phyloP scores from a whole-genome alignment of 345 rosid genomes.

The Eucalyptus pauciflora region DNA sequence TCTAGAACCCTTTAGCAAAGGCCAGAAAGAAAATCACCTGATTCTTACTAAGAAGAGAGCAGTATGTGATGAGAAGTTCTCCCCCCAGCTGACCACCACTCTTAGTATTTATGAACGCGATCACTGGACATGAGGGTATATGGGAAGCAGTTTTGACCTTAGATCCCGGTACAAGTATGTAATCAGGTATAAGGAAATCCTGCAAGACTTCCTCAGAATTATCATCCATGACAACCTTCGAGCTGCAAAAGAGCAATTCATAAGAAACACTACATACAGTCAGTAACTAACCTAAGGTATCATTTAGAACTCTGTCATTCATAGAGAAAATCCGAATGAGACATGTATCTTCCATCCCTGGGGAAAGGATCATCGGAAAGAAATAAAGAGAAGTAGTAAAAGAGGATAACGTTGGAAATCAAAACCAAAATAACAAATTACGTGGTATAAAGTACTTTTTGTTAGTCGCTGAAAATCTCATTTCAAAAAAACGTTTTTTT shows the following conservation, averaged over 20 bases:
- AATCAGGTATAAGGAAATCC: slow-evolving; percentile 4
- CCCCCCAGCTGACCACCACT: slow-evolving; percentile 78
- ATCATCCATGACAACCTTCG: background rate
- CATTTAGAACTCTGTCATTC: background rate
- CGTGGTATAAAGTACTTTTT: background rate
- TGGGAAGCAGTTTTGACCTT: background rate
- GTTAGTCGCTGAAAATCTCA: background rate
- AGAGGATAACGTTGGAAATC: background rate
- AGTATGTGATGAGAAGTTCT: slow-evolving; percentile 42
- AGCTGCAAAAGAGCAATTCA: background rate
- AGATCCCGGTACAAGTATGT: background rate
- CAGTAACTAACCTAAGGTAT: background rate
- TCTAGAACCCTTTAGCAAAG: background rate
- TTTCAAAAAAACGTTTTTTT: background rate
- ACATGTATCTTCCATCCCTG: background rate
- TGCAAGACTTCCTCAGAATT: background rate
- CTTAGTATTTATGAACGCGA: slow-evolving; percentile 56
- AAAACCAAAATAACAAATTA: background rate
- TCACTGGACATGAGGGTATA: slow-evolving; percentile 33
- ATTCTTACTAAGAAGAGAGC: slow-evolving; percentile 36
- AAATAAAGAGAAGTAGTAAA: background rate
- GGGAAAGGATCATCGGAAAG: background rate
- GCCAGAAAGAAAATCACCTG: slow-evolving; percentile 22
- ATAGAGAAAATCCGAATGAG: background rate
- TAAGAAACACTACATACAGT: background rate